Percentiles rank a stretch among this genome's conserved stretches.
phyloP scores from a whole-genome alignment of 164 flowering plant species.

The Annona squamosa region DNA sequence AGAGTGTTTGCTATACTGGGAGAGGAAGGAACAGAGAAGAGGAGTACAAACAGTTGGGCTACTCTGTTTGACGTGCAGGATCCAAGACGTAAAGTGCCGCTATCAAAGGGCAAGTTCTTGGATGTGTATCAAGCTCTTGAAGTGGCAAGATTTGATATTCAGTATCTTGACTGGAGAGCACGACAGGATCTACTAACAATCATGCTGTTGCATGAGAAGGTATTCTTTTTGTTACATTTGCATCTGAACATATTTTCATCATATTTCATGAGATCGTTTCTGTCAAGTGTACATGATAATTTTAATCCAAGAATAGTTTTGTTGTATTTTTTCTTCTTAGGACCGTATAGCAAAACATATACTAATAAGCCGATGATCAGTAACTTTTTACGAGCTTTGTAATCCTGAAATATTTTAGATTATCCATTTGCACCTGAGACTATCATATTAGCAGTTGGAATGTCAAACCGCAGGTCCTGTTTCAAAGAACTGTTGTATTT shows the following conservation, averaged over 20 bases:
- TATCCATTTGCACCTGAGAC: background rate
- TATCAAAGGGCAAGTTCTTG: constrained; percentile 68
- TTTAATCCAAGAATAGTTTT: too few relatives aligned
- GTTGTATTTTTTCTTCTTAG: too few relatives aligned
- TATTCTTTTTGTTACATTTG: constrained; percentile 9
- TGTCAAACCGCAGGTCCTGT: background rate
- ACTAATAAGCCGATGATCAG: too few relatives aligned
- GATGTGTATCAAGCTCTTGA: constrained; percentile 82
- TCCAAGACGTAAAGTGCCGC: constrained; percentile 67
- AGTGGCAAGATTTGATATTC: constrained; percentile 87
- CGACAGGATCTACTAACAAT: constrained; percentile 88
- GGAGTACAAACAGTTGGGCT: constrained; percentile 41
- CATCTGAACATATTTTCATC: background rate
- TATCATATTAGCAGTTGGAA: background rate
- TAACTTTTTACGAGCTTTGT: background rate
- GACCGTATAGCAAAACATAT: too few relatives aligned
- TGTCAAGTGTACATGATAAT: too few relatives aligned
- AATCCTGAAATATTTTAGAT: background rate
- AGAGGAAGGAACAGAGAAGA: constrained; percentile 59
- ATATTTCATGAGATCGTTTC: too few relatives aligned
- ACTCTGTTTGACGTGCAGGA: constrained; percentile 83
- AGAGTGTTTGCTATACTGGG: constrained; percentile 68
- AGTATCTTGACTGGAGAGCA: constrained; percentile 95
- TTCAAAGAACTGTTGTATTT: background rate
- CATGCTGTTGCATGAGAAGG: constrained; percentile 97